Evolutionary conservation across 2,329 filamentous ascomycete genomes (phyloP), one percentile per base, ranked within the genome.

Genomic region (Aspergillus sp.): DNA sequence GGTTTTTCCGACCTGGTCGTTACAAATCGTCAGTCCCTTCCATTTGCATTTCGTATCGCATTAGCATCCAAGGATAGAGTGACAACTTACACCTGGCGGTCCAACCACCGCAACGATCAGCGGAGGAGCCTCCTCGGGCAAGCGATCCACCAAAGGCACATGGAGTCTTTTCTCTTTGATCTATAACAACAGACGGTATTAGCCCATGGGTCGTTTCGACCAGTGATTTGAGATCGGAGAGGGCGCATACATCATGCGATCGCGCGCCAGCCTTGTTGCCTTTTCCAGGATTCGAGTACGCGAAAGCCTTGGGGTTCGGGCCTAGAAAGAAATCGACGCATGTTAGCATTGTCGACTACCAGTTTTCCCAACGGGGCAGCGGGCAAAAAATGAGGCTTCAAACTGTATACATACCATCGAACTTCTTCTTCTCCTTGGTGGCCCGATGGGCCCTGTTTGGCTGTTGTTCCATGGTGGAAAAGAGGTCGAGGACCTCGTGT

Each of bases 91-190:
- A 60, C 95, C 95, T 1, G 95, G 92, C 57, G 95, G 95, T 56
- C 95, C 96, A 73, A 98, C 93, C 61, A 99, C 93, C 62, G 92
- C 88, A 68, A 98, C 94, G 58, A 99, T 87, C 60, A 96, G 87
- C 59, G 95, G 95, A 26, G 95, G 93, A 16, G 95, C 90, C 80
- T 98, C 95, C 77, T 98, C 94, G 65, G 95, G 94, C 29, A 98
- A 83, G 67, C 96, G 89, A 82, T 99, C 95, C 79, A 98, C 90
- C 74, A 96, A 90, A 49, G 95, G 95, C 18, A 99, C 95, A 83
- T 99, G 96, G 45, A 98, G 84, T 60, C 94, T 87, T 79, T 96
- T 97, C 79, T 99, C 96, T 84, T 92, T 95, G 77, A 96, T 88
- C 90, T 93, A 71, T 12, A 61, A 36, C 22, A 54, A n/a, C 42